Evolutionary conservation across 371 early-diverging fungal species (phyloP).

Genomic region (Mucor sp.): DNA sequence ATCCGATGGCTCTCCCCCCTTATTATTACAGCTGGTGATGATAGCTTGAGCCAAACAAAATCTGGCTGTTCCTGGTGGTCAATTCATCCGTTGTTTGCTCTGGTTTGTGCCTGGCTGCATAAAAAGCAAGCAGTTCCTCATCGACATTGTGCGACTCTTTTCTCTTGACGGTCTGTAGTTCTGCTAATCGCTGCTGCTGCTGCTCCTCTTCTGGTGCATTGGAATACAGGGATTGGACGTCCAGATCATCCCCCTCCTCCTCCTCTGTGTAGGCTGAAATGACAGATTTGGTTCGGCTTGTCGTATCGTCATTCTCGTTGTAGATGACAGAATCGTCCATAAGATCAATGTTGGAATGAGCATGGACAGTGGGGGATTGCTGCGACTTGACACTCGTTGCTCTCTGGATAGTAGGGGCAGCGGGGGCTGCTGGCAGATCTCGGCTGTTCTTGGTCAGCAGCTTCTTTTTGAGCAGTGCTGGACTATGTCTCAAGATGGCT

Average conservation of each 20-base stretch:
- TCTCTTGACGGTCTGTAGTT: background rate
- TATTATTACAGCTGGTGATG: no score
- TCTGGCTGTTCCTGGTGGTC: slow-evolving; percentile 11
- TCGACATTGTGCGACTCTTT: slow-evolving; percentile 1
- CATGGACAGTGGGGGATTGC: no score
- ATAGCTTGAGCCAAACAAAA: slow-evolving; percentile 24
- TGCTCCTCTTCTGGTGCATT: slow-evolving; percentile 15
- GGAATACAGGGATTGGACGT: slow-evolving; percentile 8
- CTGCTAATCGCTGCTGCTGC: background rate
- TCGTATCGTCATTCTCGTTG: background rate
- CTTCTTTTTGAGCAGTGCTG: slow-evolving; percentile 10
- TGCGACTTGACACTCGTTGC: background rate
- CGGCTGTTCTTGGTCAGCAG: slow-evolving; percentile 3
- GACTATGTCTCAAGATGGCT: slow-evolving; percentile 14
- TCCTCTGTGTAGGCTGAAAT: background rate
- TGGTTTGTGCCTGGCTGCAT: slow-evolving; percentile 2
- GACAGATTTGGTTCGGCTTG: background rate
- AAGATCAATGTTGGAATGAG: background rate
- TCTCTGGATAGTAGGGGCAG: background rate
- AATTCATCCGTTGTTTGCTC: slow-evolving; percentile 8
- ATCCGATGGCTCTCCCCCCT: background rate
- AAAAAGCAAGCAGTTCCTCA: background rate
- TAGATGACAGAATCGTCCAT: background rate
- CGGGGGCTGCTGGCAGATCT: background rate
- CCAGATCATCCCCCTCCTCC: slow-evolving; percentile 11